Conservation (phyloP, 2,329 filamentous ascomycete species). For the Onygena corvina region DNA sequence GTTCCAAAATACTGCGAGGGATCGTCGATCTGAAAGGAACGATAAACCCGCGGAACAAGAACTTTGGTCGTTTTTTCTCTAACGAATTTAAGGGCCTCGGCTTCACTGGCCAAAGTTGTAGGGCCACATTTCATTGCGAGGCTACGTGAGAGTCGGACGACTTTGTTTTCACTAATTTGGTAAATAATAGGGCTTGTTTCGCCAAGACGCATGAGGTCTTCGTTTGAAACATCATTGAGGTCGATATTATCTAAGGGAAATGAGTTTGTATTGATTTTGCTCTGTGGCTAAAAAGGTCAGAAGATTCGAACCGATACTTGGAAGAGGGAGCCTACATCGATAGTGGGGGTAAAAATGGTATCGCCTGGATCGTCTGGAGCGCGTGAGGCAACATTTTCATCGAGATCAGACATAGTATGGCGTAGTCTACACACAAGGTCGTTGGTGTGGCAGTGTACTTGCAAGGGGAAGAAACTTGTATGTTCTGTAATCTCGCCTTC, state of each 20-base stretch:
- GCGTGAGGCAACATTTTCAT: conserved; percentile 2
- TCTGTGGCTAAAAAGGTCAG: conserved; percentile 8
- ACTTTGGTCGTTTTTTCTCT: conserved; percentile 17
- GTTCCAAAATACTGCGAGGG: conserved; percentile 19
- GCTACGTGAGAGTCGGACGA: conserved; percentile 19
- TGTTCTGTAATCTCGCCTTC: too few species aligned
- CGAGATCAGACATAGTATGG: too few species aligned
- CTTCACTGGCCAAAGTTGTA: conserved; percentile 18
- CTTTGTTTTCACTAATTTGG: conserved; percentile 15
- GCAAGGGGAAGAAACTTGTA: too few species aligned
- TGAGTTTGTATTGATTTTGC: conserved; percentile 7
- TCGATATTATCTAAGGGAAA: conserved; percentile 13
- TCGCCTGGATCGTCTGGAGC: background rate
- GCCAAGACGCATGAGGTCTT: conserved; percentile 5
- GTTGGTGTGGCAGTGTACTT: too few species aligned
- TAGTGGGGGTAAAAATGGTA: conserved; percentile 5
- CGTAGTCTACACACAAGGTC: too few species aligned
- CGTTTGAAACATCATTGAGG: conserved; percentile 8
- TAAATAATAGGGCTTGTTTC: conserved; percentile 17
- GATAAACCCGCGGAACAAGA: conserved; percentile 19
- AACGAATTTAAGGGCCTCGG: conserved; percentile 17
- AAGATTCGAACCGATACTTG: background rate
- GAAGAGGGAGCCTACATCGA: conserved; percentile 1
- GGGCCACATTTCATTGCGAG: conserved; percentile 21
- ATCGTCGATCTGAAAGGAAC: conserved; percentile 18